Evolutionary conservation across 305 asterid genomes (phyloP).

Genomic region (Fraxinus albicans): DNA sequence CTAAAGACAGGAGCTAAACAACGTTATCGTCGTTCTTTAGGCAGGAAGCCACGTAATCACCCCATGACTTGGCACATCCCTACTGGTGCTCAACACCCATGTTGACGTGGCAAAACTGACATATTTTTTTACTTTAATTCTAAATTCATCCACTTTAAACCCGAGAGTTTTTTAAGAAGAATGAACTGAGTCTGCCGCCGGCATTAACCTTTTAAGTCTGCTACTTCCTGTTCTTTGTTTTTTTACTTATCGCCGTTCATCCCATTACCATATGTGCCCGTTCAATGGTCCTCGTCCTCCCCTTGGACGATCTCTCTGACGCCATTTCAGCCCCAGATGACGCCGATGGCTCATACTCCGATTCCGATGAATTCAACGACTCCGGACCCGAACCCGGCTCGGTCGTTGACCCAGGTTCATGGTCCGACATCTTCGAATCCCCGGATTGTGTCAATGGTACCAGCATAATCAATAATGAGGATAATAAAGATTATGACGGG

Average conservation of each 20-base stretch:
- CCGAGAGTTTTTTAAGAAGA: conserved; percentile 11
- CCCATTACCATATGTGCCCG: conserved; percentile 52
- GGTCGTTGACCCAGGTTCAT: conserved; percentile 85
- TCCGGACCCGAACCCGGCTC: conserved; percentile 67
- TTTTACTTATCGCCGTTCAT: conserved; percentile 46
- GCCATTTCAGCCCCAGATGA: conserved; percentile 39
- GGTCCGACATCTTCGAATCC: conserved; percentile 91
- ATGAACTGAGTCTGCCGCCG: conserved; percentile 16
- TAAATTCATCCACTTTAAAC: background rate
- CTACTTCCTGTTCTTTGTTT: conserved; percentile 39
- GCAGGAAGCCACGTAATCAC: background rate
- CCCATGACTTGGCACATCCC: conserved; percentile 38
- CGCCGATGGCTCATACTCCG: conserved; percentile 33
- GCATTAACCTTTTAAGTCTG: too few relatives aligned
- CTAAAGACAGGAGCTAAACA: background rate
- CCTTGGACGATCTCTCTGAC: conserved; percentile 75
- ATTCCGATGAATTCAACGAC: conserved; percentile 56
- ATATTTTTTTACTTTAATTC: background rate
- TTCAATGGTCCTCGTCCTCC: conserved; percentile 66
- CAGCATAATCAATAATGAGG: conserved; percentile 14
- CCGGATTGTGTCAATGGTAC: conserved; percentile 24
- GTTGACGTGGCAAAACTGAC: conserved; percentile 32
- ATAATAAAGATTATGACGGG: conserved; percentile 29
- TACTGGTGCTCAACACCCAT: conserved; percentile 28
- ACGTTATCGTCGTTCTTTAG: background rate